phyloP scores from a whole-genome alignment of 495 filamentous ascomycete genomes.

The Lichenothelia convexa region DNA sequence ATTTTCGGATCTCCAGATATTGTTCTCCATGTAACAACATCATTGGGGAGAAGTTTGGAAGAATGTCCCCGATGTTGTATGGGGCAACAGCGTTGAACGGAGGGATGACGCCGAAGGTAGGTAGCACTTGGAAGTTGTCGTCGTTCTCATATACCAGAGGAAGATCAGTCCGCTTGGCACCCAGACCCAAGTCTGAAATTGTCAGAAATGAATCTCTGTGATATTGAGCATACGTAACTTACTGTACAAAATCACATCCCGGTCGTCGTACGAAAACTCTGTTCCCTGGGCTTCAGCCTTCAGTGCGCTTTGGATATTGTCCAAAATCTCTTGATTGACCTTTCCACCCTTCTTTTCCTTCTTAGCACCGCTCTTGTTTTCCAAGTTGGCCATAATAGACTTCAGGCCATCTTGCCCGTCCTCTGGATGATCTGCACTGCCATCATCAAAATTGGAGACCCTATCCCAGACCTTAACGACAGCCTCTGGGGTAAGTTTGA shows the following conservation, averaged over 20 bases:
- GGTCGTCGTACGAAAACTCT: slow-evolving; percentile 64
- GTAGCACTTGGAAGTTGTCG: slow-evolving; percentile 81
- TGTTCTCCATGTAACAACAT: slow-evolving; percentile 99
- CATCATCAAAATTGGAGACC: slow-evolving; percentile 78
- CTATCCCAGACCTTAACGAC: slow-evolving; percentile 59
- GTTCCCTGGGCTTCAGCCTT: slow-evolving; percentile 51
- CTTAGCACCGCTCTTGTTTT: slow-evolving; percentile 37
- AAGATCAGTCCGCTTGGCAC: slow-evolving; percentile 83
- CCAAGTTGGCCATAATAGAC: slow-evolving; percentile 84
- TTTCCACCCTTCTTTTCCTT: slow-evolving; percentile 12
- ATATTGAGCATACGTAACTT: slow-evolving; percentile 6
- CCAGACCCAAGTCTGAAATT: slow-evolving; percentile 53
- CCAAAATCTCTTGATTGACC: slow-evolving; percentile 31
- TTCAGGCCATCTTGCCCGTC: slow-evolving; percentile 55
- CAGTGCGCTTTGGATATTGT: slow-evolving; percentile 63
- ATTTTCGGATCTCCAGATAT: slow-evolving; percentile 89
- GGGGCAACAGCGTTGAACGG: slow-evolving; percentile 71
- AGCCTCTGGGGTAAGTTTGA: slow-evolving; percentile 69
- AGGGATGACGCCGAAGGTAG: slow-evolving; percentile 88
- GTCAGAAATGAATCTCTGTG: slow-evolving; percentile 3
- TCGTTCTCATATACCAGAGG: slow-evolving; percentile 73
- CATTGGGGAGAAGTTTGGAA: slow-evolving; percentile 94
- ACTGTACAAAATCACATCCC: slow-evolving; percentile 82
- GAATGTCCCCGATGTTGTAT: slow-evolving; percentile 63
- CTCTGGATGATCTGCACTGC: slow-evolving; percentile 76